A percentile compares a stretch with the other conserved stretches of the same genome.
Conservation (phyloP, 2,329 filamentous ascomycete genomes). For the Raffaelea albimanens region DNA sequence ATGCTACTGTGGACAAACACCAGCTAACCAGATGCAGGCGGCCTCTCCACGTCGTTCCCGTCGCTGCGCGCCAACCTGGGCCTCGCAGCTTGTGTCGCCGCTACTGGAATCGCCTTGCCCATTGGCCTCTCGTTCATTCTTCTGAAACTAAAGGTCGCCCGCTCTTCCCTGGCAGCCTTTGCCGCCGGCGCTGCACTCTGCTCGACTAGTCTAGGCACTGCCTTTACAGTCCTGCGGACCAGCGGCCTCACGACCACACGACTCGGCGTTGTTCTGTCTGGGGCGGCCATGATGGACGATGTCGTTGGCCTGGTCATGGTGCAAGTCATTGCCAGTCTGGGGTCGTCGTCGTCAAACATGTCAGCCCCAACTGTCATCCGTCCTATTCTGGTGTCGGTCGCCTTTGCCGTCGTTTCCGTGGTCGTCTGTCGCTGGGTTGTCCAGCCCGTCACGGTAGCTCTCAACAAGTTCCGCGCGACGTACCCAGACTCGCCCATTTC, state of each 20-base stretch:
- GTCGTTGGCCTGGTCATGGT: slow-evolving; percentile 71
- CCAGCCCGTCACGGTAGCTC: slow-evolving; percentile 23
- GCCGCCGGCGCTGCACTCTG: slow-evolving; percentile 64
- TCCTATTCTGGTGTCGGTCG: slow-evolving; percentile 37
- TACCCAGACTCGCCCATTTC: no score
- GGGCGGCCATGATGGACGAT: slow-evolving; percentile 75
- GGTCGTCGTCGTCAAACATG: slow-evolving; percentile 12
- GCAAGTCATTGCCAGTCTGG: slow-evolving; percentile 62
- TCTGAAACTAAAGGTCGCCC: slow-evolving; percentile 34
- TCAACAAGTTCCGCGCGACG: slow-evolving; percentile 14
- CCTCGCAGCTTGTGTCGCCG: slow-evolving; percentile 52
- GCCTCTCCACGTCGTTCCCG: slow-evolving; percentile 43
- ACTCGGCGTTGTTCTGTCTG: slow-evolving; percentile 53
- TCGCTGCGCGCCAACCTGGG: slow-evolving; percentile 49
- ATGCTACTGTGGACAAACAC: neutral
- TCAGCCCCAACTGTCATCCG: slow-evolving; percentile 29
- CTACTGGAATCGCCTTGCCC: slow-evolving; percentile 54
- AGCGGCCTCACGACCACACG: slow-evolving; percentile 33
- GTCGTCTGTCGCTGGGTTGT: slow-evolving; percentile 35
- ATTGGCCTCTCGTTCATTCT: slow-evolving; percentile 59
- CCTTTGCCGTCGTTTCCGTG: slow-evolving; percentile 38
- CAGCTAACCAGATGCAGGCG: slow-evolving; percentile 35
- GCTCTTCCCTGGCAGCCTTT: slow-evolving; percentile 32
- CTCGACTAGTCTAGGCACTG: slow-evolving; percentile 65
- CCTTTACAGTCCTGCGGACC: slow-evolving; percentile 43